Conservation (phyloP, 495 filamentous ascomycete genomes). For the Neurospora cerealis region DNA sequence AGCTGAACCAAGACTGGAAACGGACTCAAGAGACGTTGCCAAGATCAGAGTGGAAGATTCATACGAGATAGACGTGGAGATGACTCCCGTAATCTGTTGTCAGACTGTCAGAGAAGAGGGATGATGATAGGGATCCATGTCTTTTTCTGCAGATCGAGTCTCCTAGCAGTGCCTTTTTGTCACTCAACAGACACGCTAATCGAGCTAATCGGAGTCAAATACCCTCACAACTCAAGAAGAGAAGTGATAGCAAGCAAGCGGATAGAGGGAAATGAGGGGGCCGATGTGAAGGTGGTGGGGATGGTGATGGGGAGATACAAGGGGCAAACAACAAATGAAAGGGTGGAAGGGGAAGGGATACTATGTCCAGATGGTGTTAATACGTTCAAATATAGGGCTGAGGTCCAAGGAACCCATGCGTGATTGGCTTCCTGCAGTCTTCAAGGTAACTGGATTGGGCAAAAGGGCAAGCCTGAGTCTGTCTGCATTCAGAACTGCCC, state of each 20-base stretch:
- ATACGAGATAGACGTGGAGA: background rate
- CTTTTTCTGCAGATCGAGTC: background rate
- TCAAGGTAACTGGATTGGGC: constrained; percentile 10
- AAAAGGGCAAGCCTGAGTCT: background rate
- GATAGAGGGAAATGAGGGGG: background rate
- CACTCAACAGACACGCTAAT: background rate
- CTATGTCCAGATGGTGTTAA: constrained; percentile 10
- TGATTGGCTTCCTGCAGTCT: constrained; percentile 10
- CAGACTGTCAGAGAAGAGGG: background rate
- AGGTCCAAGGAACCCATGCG: background rate
- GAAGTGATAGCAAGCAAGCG: background rate
- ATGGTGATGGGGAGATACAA: background rate
- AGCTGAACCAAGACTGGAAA: background rate
- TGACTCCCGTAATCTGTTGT: background rate
- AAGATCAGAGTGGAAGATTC: background rate
- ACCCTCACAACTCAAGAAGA: background rate
- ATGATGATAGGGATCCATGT: background rate
- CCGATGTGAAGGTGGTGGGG: background rate
- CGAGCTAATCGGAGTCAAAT: background rate
- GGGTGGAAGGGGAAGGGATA: constrained; percentile 2
- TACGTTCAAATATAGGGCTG: constrained; percentile 9
- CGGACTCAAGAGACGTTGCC: background rate
- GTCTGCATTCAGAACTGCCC: constrained; percentile 6
- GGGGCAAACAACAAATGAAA: constrained; percentile 10
- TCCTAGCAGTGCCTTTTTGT: background rate